Evolutionary conservation across 257 asterid species (phyloP).

Genomic region (Solanum virginianum): DNA sequence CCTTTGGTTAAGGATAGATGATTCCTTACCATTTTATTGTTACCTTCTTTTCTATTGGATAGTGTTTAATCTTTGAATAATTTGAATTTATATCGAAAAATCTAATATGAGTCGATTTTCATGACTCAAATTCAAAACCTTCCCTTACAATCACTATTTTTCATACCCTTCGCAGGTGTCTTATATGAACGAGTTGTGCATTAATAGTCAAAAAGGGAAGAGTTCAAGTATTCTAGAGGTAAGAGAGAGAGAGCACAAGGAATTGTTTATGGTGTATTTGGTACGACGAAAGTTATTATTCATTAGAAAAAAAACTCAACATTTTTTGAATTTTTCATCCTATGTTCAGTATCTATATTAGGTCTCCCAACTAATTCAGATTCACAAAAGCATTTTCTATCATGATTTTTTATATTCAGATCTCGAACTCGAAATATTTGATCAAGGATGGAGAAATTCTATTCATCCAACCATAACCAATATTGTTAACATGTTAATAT

Average conservation of each 20-base stretch:
- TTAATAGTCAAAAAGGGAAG: conserved; percentile 18
- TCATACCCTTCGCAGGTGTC: conserved; percentile 20
- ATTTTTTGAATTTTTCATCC: not conserved
- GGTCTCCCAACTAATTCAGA: not conserved
- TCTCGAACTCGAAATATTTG: not conserved
- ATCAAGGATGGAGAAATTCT: not conserved
- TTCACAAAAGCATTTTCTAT: accelerated
- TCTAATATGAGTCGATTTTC: accelerated
- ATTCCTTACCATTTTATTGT: not conserved
- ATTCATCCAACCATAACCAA: not conserved
- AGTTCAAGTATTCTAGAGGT: conserved; percentile 29
- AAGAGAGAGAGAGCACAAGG: not conserved
- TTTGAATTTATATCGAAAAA: not conserved
- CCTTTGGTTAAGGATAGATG: not conserved
- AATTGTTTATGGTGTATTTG: not conserved
- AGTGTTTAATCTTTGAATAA: not conserved
- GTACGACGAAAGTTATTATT: not conserved
- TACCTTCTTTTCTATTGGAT: not conserved
- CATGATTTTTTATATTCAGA: not conserved
- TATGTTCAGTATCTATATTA: accelerated
- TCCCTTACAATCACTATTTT: not conserved
- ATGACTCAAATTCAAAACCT: not conserved
- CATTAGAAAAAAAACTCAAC: not conserved
- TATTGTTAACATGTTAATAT: not conserved
- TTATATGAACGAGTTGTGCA: conserved; percentile 23